A percentile compares a stretch with the other conserved stretches of the same genome.
Conservation (phyloP, 176 grass and related monocot genomes). For the Chloris gayana region DNA sequence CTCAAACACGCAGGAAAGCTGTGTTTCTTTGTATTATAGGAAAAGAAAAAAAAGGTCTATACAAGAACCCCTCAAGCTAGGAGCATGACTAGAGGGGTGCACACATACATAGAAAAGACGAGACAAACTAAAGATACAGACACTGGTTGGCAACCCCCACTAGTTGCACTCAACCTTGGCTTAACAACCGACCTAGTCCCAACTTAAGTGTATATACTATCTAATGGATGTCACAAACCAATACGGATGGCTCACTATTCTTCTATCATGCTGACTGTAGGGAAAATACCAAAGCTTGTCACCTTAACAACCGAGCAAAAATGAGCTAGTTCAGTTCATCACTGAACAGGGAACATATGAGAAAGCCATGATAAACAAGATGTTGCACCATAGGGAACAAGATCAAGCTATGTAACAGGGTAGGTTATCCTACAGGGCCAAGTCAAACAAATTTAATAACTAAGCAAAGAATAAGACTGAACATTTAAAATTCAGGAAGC, state of each 20-base stretch:
- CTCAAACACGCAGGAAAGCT: no score
- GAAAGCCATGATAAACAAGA: conserved; percentile 9
- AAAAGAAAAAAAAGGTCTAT: no score
- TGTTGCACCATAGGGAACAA: not conserved
- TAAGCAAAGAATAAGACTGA: not conserved
- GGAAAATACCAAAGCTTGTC: conserved; percentile 4
- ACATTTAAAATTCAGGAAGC: conserved; percentile 13
- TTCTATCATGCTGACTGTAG: conserved; percentile 1
- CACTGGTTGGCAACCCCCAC: no score
- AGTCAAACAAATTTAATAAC: conserved; percentile 27
- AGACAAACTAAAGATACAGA: no score
- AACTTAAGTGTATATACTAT: conserved; percentile 12
- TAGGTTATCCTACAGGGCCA: conserved; percentile 14
- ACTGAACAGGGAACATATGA: conserved; percentile 1
- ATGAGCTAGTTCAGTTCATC: not conserved
- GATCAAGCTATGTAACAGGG: conserved; percentile 16
- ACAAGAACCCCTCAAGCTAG: no score
- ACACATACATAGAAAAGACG: no score
- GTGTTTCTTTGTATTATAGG: no score
- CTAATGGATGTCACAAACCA: not conserved
- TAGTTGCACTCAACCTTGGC: no score
- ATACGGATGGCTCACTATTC: not conserved
- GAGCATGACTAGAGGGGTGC: no score
- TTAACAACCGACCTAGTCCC: no score
- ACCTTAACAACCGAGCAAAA: no score